These are phyloP conservation scores for Casuarina equisetifolia DNA, from an alignment of 306 rosid species.

Conservation along the genomic window DNA sequence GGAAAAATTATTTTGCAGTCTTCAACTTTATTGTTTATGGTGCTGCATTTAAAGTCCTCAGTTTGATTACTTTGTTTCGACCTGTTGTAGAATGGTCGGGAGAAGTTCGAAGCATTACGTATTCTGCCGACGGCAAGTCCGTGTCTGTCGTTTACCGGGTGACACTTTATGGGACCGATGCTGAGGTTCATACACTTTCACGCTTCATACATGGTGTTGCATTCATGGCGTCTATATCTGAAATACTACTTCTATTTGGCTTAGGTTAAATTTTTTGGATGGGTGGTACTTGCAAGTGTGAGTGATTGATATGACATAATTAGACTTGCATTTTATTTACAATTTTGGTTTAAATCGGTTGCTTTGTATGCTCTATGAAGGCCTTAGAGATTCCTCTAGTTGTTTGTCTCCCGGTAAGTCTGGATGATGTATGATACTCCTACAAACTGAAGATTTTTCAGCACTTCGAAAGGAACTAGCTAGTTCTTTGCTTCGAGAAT, in stretches of 20 bases:
- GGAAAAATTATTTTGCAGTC: background rate
- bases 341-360: no score
- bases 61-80: background rate
- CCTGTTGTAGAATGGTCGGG: conserved; percentile 80
- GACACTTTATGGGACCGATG: conserved; percentile 88
- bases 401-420: no score
- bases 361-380: no score
- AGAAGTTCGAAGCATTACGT: conserved; percentile 63
- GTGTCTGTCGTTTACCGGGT: conserved; percentile 83
- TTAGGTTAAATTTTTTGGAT: background rate
- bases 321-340: no score
- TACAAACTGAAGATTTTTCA: no score
- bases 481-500: background rate
- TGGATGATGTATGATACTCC: no score
- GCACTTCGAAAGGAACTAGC: no score
- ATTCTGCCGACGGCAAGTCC: conserved; percentile 64
- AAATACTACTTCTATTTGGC: background rate
- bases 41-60: background rate
- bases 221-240: background rate
- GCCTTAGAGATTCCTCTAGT: no score
- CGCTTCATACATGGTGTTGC: background rate
- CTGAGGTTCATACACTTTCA: conserved; percentile 47
- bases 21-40: background rate
- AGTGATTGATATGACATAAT: no score
- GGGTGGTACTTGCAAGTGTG: background rate